phyloP scores from a whole-genome alignment of 306 rosid genomes.

The Cucurbita pepo region DNA sequence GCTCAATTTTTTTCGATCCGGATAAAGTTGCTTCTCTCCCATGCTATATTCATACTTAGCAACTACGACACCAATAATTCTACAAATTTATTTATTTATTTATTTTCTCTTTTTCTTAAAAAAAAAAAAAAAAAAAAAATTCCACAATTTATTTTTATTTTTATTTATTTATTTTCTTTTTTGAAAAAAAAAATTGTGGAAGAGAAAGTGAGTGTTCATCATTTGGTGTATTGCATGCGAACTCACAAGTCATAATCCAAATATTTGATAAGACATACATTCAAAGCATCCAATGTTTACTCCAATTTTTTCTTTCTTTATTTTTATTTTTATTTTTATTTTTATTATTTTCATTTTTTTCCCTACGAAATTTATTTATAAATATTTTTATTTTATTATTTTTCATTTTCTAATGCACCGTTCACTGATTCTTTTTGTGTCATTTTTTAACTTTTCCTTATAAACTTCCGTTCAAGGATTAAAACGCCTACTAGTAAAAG shows the following conservation, averaged over 20 bases:
- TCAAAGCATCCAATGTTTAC: background rate
- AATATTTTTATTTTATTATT: background rate
- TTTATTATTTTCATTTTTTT: background rate
- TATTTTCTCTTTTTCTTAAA: no score
- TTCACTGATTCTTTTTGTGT: no score
- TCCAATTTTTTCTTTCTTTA: background rate
- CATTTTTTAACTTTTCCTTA: no score
- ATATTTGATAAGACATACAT: background rate
- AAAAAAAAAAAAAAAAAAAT: background rate
- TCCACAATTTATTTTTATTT: no score
- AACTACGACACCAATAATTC: background rate
- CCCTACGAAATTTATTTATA: background rate
- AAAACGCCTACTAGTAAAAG: no score
- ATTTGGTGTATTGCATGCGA: slow-evolving; percentile 3
- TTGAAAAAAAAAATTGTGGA: background rate
- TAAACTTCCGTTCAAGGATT: no score
- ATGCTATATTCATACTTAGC: background rate
- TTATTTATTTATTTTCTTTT: background rate
- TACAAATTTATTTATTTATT: background rate
- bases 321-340: background rate
- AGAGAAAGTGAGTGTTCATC: background rate
- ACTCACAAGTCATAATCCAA: slow-evolving; percentile 3
- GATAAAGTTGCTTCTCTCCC: no score
- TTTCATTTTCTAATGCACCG: background rate
- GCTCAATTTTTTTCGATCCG: no score